These are phyloP conservation scores for Kokia cookei DNA, from an alignment of 441 rosid species.

Conservation along the genomic window DNA sequence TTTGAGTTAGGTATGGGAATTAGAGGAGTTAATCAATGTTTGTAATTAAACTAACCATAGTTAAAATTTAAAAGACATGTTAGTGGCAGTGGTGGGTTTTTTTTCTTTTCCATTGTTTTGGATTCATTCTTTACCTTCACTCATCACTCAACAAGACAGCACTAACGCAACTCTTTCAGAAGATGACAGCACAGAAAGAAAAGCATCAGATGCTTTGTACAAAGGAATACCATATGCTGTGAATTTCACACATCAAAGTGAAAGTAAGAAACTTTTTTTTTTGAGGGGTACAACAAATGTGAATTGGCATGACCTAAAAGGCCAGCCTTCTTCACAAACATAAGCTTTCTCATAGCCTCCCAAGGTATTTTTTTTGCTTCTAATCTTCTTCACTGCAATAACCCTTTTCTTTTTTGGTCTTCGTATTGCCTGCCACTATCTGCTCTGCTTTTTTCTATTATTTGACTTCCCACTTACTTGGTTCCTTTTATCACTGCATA, in stretches of 20 bases:
- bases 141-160: not conserved
- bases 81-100: constrained; percentile 3
- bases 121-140: constrained; percentile 3
- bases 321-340: not conserved
- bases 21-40: not conserved
- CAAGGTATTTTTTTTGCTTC: constrained; percentile 16
- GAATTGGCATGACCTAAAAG: not conserved
- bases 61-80: constrained; percentile 2
- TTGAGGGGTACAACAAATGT: not conserved
- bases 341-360: constrained; percentile 20
- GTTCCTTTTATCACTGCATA: not conserved
- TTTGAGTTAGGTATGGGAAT: constrained; percentile 1
- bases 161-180: not conserved
- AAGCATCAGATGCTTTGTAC: constrained; percentile 32
- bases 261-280: not conserved
- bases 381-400: constrained; percentile 13
- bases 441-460: not conserved
- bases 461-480: constrained; percentile 6
- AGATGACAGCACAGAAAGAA: not conserved
- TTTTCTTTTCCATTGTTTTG: constrained; percentile 19
- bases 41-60: constrained; percentile 15
- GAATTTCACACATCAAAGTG: not conserved
- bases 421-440: constrained; percentile 16
- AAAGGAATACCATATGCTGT: constrained; percentile 19
- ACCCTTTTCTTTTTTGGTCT: not conserved